Evolutionary conservation across 225 moss, liverwort and hornwort genomes (phyloP).

Genomic region (Bryoerythrophyllum caledonicum): DNA sequence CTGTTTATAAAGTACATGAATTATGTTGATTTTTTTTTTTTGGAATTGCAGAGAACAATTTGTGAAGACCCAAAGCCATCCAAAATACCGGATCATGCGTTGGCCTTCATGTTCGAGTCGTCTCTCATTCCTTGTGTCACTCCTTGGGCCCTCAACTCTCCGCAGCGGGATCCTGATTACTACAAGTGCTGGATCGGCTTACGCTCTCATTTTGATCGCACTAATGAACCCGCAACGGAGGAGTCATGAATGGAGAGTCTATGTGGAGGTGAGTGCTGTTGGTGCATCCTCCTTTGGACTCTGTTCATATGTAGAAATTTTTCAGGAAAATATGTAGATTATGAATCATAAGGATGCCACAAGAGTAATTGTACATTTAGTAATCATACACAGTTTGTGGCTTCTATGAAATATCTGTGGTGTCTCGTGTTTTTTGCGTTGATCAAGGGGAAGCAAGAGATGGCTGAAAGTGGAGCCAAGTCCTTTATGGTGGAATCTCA

Average conservation of each 20-base stretch:
- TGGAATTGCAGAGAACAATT: constrained; percentile 67
- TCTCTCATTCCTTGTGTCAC: constrained; percentile 82
- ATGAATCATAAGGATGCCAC: neutral
- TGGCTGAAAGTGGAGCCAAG: neutral
- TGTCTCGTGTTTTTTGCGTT: neutral
- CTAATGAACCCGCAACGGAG: constrained; percentile 31
- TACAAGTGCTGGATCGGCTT: constrained; percentile 97
- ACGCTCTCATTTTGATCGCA: constrained; percentile 81
- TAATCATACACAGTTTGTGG: neutral
- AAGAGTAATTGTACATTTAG: neutral
- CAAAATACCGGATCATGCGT: constrained; percentile 72
- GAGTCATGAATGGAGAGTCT: neutral
- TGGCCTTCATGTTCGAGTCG: constrained; percentile 99
- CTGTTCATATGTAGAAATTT: neutral
- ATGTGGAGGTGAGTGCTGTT: neutral
- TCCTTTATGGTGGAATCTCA: neutral
- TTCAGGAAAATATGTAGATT: neutral
- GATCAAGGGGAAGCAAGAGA: neutral
- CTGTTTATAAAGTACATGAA: neutral
- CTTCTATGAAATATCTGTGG: neutral
- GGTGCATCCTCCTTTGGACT: neutral
- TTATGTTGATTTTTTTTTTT: neutral
- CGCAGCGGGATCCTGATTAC: constrained; percentile 81
- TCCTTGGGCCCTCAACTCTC: constrained; percentile 63
- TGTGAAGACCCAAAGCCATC: constrained; percentile 81